phyloP scores from a whole-genome alignment of 176 grass and related monocot species.

The Tuctoria greenei region DNA sequence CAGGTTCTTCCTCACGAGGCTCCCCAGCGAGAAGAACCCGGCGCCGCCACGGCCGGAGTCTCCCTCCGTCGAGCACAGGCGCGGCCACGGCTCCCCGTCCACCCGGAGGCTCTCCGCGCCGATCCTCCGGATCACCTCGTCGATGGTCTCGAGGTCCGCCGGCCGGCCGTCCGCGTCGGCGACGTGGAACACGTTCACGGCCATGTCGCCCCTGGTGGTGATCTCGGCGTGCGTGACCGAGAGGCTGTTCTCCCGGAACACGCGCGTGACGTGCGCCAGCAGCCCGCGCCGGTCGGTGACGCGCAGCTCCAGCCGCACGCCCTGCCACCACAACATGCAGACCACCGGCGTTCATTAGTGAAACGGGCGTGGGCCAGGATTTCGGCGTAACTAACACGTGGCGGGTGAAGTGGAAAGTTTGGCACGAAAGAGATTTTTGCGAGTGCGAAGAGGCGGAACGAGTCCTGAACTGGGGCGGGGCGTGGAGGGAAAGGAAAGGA shows the following conservation, averaged over 20 bases:
- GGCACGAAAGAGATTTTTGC: constrained; percentile 29
- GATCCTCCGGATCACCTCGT: constrained; percentile 64
- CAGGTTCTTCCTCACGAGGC: constrained; percentile 89
- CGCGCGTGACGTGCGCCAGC: constrained; percentile 84
- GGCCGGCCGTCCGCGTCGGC: constrained; percentile 54
- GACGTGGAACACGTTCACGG: constrained; percentile 76
- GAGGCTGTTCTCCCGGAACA: constrained; percentile 87
- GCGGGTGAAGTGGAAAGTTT: constrained; percentile 38
- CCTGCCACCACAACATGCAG: constrained; percentile 45
- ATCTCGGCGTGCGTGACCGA: constrained; percentile 81
- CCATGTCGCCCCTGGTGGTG: constrained; percentile 64
- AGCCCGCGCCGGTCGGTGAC: constrained; percentile 64
- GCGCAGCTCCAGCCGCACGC: constrained; percentile 75
- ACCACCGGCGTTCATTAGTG: no score
- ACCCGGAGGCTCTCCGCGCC: constrained; percentile 64
- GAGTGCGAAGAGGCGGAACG: background rate
- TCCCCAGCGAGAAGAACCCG: constrained; percentile 68
- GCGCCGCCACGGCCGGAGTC: constrained; percentile 32
- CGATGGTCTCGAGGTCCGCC: constrained; percentile 66
- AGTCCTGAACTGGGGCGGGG: background rate
- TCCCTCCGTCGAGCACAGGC: constrained; percentile 43
- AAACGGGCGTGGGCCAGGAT: constrained; percentile 1
- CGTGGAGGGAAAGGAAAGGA: constrained; percentile 40
- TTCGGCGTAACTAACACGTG: constrained; percentile 32
- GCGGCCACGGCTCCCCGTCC: constrained; percentile 48